phyloP scores from a whole-genome alignment of 2,329 filamentous ascomycete species.

The Hymenoscyphus occultus region DNA sequence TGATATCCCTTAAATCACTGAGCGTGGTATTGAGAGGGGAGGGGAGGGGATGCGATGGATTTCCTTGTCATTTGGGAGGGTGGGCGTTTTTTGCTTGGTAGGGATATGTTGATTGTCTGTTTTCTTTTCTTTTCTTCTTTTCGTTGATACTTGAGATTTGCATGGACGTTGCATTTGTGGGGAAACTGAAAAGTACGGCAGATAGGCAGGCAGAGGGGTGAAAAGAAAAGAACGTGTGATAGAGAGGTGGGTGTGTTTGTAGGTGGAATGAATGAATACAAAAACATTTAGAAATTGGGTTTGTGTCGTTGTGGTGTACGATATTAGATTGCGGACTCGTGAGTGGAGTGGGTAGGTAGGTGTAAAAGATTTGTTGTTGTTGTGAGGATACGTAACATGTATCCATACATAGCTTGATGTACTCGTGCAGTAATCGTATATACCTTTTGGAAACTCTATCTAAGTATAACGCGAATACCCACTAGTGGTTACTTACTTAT shows the following conservation, averaged over 20 bases:
- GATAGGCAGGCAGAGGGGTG: no score
- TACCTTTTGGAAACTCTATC: no score
- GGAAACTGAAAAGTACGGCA: background rate
- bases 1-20: slow-evolving; percentile 57
- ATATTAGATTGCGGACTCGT: no score
- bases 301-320: background rate
- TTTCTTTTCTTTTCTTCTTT: background rate
- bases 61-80: background rate
- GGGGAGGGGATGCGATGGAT: background rate
- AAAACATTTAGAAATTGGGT: slow-evolving; percentile 1
- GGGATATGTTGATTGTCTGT: background rate
- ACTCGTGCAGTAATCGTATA: no score
- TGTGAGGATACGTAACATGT: no score
- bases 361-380: no score
- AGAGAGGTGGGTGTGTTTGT: background rate
- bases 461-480: no score
- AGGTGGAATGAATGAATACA: background rate
- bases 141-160: no score
- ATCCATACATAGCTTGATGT: no score
- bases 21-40: background rate
- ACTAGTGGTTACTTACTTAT: no score
- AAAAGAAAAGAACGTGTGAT: background rate
- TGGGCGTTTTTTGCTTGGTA: background rate
- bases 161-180: background rate
- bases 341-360: no score